These are phyloP conservation scores for Ascochyta lentis DNA, from an alignment of 2,329 filamentous ascomycete species.

Conservation along the genomic window DNA sequence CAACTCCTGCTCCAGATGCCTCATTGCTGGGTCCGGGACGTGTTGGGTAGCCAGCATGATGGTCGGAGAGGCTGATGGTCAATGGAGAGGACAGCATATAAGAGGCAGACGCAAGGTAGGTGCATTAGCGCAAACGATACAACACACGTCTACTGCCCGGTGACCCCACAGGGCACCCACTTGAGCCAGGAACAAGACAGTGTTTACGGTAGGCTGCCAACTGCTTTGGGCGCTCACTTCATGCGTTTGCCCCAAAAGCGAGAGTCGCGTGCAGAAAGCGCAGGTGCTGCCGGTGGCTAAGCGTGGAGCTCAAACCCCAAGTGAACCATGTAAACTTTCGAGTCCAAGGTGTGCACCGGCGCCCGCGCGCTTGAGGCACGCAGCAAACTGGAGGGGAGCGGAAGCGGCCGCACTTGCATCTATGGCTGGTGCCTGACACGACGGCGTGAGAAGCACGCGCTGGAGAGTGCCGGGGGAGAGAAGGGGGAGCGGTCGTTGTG, in stretches of 20 bases:
- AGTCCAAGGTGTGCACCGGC: conserved; percentile 9
- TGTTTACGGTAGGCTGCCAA: conserved; percentile 14
- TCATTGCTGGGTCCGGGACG: conserved; percentile 22
- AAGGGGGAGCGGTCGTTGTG: neutral
- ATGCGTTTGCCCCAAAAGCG: conserved; percentile 23
- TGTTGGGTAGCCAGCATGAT: conserved; percentile 27
- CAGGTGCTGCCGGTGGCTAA: conserved; percentile 31
- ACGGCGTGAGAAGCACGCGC: conserved; percentile 14
- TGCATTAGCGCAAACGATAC: conserved; percentile 6
- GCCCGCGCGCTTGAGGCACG: neutral
- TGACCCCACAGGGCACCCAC: conserved; percentile 8
- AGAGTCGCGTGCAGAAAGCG: conserved; percentile 10
- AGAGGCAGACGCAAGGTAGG: conserved; percentile 13
- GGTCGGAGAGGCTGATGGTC: neutral
- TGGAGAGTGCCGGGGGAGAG: neutral
- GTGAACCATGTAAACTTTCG: conserved; percentile 16
- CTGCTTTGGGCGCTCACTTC: conserved; percentile 26
- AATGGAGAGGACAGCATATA: conserved; percentile 14
- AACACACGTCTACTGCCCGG: conserved; percentile 7
- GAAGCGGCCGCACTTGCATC: conserved; percentile 24
- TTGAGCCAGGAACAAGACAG: conserved; percentile 1
- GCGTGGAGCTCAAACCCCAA: conserved; percentile 29
- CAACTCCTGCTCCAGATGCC: conserved; percentile 35
- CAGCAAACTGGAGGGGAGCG: conserved; percentile 20
- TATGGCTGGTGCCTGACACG: conserved; percentile 25